Evolutionary conservation across 2,329 filamentous ascomycete genomes (phyloP).

Genomic region (Claviceps fusiformis): DNA sequence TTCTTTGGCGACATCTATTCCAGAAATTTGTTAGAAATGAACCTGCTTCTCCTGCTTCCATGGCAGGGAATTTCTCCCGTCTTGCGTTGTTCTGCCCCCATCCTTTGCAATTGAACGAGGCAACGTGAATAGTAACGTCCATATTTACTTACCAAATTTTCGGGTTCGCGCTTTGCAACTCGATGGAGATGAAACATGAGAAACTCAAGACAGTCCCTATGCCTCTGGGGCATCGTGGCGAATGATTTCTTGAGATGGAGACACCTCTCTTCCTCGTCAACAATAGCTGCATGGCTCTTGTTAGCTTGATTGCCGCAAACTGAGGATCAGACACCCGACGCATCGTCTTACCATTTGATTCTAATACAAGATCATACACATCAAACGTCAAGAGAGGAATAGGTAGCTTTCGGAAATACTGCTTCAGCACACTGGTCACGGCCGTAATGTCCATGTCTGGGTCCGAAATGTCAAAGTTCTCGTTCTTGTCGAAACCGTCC

Average conservation of each 20-base stretch:
- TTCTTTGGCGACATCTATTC: conserved; percentile 87
- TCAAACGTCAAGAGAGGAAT: conserved; percentile 83
- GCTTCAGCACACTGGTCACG: conserved; percentile 88
- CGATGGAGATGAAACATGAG: conserved; percentile 84
- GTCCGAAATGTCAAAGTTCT: conserved; percentile 86
- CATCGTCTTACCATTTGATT: conserved; percentile 52
- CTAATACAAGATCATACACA: conserved; percentile 78
- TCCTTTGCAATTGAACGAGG: neutral
- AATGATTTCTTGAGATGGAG: conserved; percentile 60
- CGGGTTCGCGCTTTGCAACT: conserved; percentile 67
- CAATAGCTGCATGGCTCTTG: conserved; percentile 35
- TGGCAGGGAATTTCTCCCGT: too few relatives aligned
- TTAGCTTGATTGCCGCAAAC: neutral
- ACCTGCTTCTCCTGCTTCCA: neutral
- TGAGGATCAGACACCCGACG: neutral
- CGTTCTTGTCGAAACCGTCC: conserved; percentile 76
- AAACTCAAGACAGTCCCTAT: conserved; percentile 84
- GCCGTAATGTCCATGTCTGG: conserved; percentile 90
- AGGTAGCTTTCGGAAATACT: conserved; percentile 91
- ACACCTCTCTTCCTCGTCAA: conserved; percentile 53
- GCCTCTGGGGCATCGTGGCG: conserved; percentile 64
- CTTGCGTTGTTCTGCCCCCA: neutral
- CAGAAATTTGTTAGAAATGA: neutral
- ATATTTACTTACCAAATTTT: conserved; percentile 59
- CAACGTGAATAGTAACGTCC: neutral